These are phyloP conservation scores for Dictyostelium citrinum DNA, from an alignment of 78 protist genomes.

Conservation along the genomic window DNA sequence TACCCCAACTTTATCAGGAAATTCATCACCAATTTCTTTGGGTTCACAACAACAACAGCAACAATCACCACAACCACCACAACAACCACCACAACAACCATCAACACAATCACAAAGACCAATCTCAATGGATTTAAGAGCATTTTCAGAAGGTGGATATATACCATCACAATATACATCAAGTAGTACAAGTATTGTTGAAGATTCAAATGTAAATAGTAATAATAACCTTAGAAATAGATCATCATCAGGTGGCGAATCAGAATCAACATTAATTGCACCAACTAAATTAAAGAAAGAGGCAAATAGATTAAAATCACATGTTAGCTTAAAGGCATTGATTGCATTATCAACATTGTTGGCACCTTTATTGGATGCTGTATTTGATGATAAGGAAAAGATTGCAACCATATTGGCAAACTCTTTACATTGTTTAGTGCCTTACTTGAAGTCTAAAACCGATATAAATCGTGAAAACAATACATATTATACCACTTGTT, in stretches of 20 bases:
- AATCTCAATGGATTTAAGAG: not conserved
- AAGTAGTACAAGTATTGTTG: not conserved
- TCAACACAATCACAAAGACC: not conserved
- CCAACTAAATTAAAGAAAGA: slow-evolving; percentile 53
- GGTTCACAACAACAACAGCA: not conserved
- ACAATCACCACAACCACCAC: not conserved
- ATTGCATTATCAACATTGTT: slow-evolving; percentile 7
- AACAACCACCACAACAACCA: not conserved
- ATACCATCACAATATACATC: slow-evolving; percentile 41
- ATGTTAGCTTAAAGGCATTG: slow-evolving; percentile 64
- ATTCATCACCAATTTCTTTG: slow-evolving; percentile 2
- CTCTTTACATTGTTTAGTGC: slow-evolving; percentile 45
- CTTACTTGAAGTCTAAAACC: slow-evolving; percentile 40
- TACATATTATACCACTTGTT: slow-evolving; percentile 36
- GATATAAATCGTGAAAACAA: slow-evolving; percentile 36
- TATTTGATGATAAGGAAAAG: slow-evolving; percentile 68
- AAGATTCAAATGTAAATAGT: not conserved
- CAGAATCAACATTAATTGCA: not conserved
- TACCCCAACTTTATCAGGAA: not conserved
- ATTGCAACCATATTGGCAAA: slow-evolving; percentile 35
- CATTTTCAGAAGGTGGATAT: not conserved
- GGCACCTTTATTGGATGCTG: slow-evolving; percentile 33
- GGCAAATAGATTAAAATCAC: slow-evolving; percentile 36
- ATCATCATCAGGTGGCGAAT: slow-evolving; percentile 28
- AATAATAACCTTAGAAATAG: not conserved